phyloP scores from a whole-genome alignment of 2,329 filamentous ascomycete genomes.

The Sporothrix inflata region DNA sequence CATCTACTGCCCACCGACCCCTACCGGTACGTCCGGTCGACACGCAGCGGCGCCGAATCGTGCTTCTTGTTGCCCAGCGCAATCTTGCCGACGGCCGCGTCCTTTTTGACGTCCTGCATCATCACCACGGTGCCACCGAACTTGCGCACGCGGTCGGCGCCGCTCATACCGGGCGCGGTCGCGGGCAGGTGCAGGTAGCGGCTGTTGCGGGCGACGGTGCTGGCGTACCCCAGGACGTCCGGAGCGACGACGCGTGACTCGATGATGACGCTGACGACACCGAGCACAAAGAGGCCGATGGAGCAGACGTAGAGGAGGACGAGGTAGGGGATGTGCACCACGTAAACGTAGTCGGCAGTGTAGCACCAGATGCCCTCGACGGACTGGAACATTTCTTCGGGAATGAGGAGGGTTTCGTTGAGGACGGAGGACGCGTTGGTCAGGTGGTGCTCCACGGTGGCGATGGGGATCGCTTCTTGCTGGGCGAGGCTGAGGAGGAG shows the following conservation, averaged over 20 bases:
- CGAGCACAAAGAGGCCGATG: slow-evolving; percentile 25
- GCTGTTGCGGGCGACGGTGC: slow-evolving; percentile 31
- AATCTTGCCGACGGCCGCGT: slow-evolving; percentile 31
- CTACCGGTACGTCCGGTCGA: slow-evolving; percentile 29
- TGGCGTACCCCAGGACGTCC: slow-evolving; percentile 32
- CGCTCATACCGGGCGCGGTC: slow-evolving; percentile 31
- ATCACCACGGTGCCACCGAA: slow-evolving; percentile 31
- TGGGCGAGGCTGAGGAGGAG: background rate
- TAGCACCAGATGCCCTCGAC: slow-evolving; percentile 1
- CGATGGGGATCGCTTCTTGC: background rate
- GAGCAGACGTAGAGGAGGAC: slow-evolving; percentile 26
- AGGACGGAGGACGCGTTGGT: background rate
- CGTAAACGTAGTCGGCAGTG: slow-evolving; percentile 20
- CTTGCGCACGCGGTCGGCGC: slow-evolving; percentile 29
- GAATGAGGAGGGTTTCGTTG: background rate
- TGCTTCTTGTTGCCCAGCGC: slow-evolving; percentile 32
- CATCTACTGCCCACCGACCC: no score
- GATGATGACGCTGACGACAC: slow-evolving; percentile 22
- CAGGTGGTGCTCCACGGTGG: background rate
- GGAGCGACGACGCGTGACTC: slow-evolving; percentile 31
- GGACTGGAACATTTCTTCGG: background rate
- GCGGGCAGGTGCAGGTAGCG: slow-evolving; percentile 33
- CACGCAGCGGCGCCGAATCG: slow-evolving; percentile 26
- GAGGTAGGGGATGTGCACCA: slow-evolving; percentile 26
- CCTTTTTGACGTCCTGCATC: slow-evolving; percentile 34